Base-by-base conservation (phyloP, 2,329 filamentous ascomycete genomes). In the Leptographium galeiforme region DNA sequence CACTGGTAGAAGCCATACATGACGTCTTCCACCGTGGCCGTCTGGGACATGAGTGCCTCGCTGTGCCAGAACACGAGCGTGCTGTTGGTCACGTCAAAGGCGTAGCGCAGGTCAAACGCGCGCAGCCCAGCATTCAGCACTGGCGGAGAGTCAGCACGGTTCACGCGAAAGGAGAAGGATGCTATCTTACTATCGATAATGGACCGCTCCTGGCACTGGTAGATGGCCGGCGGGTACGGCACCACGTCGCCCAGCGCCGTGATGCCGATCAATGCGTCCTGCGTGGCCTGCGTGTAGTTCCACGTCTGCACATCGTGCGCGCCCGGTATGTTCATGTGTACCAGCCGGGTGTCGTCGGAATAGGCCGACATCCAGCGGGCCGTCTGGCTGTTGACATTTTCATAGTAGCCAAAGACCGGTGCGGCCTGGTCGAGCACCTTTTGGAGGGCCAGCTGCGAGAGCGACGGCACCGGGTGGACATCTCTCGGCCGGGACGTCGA, bases 251-350 rank as follows among this genome's bases (percentile, higher is more conserved):
- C 25, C 19, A 47, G 49, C 14, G 18, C 30, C 6, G 56, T 51
- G 33, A 46, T 38, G 33, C 49, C 50, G 38, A 73, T 63, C 5
- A 76, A 61, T 1, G 62, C 54, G 40, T 70, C 61, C 57, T 74
- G 71, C 0, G 70, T 73, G 0, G 63, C 62, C 30, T 64, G 62
- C 12, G 64, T 68, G 58, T 76, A 77, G 60, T 76, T 76, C 74
- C 74, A 77, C 0, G 74, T 76, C 2, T 70, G 68, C 5, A 69
- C 66, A 59, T 77, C 74, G 61, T 77, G 74, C 5, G 67, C 70
- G 1, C 74, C 75, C 2, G 74, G 74, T 41, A 77, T 70, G 57
- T 72, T 76, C 61, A 77, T 67, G 18, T 71, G 71, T 3, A 70
- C 65, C 0, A 77, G 57, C 4, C 60, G 65, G 0, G 67, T 73